Evolutionary conservation across 2,329 filamentous ascomycete genomes (phyloP), one percentile per base, ranked within the genome.

Genomic region (Leptosphaerulina australis): DNA sequence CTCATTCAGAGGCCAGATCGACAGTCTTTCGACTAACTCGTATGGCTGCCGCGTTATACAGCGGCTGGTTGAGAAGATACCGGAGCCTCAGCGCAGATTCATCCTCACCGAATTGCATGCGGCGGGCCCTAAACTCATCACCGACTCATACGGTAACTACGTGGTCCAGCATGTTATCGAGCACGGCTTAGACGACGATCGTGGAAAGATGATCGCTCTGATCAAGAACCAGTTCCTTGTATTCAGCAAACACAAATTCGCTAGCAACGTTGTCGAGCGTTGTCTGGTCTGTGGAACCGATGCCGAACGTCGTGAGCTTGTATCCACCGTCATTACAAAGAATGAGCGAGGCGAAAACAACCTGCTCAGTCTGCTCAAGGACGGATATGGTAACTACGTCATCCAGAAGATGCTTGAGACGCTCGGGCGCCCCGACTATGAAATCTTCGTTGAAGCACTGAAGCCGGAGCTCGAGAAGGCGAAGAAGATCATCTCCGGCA

Each of bases 221-320:
- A 87, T 97, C 57, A 86, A 87, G 58, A 79, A 80, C 10, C 83
- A 91, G 49, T 77, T 96, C 2, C 74, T 96, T 29, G 76, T 77
- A 1, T 86, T 91, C 62, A 96, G 91, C 20, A 96, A 91, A 77
- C 91, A 97, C 77, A 99, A 99, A 71, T 95, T 90, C 66, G 93
- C 94, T 0, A 97, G 92, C 66, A 97, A 99, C 63, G 93, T 99
- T 2, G 93, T 99, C 0, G 94, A 99, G 74, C 93, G 91, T 73
- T 96, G 91, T 68, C 87, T 97, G 53, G 79, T 88, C 46, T 83
- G 81, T 59, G 90, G 90, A 15, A 84, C 84, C 0, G 77, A 82
- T 15, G 79, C 86, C 40, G 88, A 96, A 68, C 85, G 88, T 41
- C 81, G 79, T 25, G 79, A 81, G 24, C 91, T 97, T 50, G 82